A percentile compares a stretch with the other conserved stretches of the same genome.
Evolutionary conservation across 345 rosid genomes (phyloP).

Genomic region (Erodium maritimum): DNA sequence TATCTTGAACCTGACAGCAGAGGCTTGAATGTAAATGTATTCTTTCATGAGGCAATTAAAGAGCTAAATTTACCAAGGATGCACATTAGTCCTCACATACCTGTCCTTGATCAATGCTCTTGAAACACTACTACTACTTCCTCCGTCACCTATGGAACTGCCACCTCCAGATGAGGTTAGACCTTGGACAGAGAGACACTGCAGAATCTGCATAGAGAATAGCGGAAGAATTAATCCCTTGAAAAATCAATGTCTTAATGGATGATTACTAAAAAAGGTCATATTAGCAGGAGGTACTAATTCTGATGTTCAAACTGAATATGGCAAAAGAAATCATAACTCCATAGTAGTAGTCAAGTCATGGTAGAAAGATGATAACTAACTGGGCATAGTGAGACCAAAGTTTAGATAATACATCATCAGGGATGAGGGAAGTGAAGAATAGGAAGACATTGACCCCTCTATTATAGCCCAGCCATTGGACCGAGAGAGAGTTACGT

Average conservation of each 20-base stretch:
- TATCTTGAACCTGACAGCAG: conserved; percentile 62
- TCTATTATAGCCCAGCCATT: no score
- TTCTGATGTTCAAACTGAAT: background rate
- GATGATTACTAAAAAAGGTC: background rate
- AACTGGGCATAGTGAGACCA: no score
- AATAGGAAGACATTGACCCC: no score
- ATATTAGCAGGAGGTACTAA: background rate
- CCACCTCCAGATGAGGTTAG: conserved; percentile 93
- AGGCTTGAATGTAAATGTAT: background rate
- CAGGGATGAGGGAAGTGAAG: background rate
- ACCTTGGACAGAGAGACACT: conserved; percentile 76
- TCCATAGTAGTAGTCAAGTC: background rate
- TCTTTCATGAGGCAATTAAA: background rate
- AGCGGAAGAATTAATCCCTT: background rate
- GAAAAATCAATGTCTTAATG: background rate
- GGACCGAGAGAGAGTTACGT: no score
- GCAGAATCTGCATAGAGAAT: conserved; percentile 48
- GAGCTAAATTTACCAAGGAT: background rate
- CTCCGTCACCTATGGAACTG: conserved; percentile 42
- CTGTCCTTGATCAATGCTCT: conserved; percentile 84
- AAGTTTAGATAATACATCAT: no score
- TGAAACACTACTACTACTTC: conserved; percentile 90
- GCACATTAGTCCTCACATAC: conserved; percentile 17
- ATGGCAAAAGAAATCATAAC: background rate
- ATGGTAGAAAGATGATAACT: no score